These are phyloP conservation scores for Vanderwaltozyma polyspora DNA, from an alignment of 805 yeast species.

Conservation along the genomic window DNA sequence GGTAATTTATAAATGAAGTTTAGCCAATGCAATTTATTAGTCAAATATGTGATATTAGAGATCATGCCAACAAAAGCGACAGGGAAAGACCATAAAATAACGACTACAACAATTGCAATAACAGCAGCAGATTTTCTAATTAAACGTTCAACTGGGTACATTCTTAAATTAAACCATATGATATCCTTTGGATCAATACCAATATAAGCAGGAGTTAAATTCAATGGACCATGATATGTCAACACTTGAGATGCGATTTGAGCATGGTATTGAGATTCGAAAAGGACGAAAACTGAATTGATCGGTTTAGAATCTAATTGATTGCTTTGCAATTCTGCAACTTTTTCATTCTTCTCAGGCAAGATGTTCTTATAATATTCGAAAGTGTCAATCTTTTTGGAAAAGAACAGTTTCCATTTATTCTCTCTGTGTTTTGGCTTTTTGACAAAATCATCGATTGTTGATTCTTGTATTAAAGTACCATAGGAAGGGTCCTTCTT, in stretches of 20 bases:
- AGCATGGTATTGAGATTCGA: slow-evolving; percentile 63
- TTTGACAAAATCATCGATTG: slow-evolving; percentile 31
- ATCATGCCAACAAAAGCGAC: slow-evolving; percentile 70
- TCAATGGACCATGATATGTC: slow-evolving; percentile 54
- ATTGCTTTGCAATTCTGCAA: slow-evolving; percentile 41
- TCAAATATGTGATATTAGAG: slow-evolving; percentile 55
- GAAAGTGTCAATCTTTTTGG: slow-evolving; percentile 55
- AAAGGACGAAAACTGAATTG: slow-evolving; percentile 72
- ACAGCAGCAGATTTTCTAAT: slow-evolving; percentile 41
- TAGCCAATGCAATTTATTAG: slow-evolving; percentile 44
- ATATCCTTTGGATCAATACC: slow-evolving; percentile 57
- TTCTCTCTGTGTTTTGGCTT: slow-evolving; percentile 46
- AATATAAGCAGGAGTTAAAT: slow-evolving; percentile 46
- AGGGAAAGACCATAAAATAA: slow-evolving; percentile 65
- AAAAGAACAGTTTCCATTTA: slow-evolving; percentile 28
- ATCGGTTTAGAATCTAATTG: slow-evolving; percentile 46
- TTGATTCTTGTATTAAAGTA: neutral
- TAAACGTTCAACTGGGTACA: slow-evolving; percentile 72
- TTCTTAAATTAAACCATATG: slow-evolving; percentile 61
- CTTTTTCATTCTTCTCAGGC: slow-evolving; percentile 47
- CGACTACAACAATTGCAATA: slow-evolving; percentile 43
- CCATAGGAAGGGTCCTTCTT: slow-evolving; percentile 33
- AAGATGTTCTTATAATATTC: slow-evolving; percentile 44
- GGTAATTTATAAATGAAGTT: slow-evolving; percentile 50
- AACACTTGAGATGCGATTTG: slow-evolving; percentile 59